Conservation (phyloP, 371 early-diverging fungal genomes). For the Actinomucor elegans region DNA sequence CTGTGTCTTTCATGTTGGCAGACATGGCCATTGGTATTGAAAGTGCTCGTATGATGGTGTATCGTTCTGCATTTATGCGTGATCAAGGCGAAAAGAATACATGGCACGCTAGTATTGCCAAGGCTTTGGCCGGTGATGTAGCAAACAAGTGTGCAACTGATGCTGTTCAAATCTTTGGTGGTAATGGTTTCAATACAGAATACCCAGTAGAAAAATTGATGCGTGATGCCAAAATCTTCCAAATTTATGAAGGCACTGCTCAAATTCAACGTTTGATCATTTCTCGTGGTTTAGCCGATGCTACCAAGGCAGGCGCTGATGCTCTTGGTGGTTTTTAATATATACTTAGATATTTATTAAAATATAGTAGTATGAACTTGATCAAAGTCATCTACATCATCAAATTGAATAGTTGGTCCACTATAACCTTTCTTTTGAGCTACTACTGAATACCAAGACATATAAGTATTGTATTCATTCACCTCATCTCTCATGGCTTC, state of each 20-base stretch:
- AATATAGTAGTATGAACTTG: slow-evolving; percentile 18
- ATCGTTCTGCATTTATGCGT: slow-evolving; percentile 78
- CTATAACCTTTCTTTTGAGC: slow-evolving; percentile 47
- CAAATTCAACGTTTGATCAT: slow-evolving; percentile 95
- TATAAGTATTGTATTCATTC: slow-evolving; percentile 38
- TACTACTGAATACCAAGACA: slow-evolving; percentile 51
- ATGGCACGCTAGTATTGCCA: slow-evolving; percentile 94
- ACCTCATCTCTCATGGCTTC: slow-evolving; percentile 35
- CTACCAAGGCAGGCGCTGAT: slow-evolving; percentile 34
- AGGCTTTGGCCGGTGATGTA: slow-evolving; percentile 89
- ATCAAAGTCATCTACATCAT: slow-evolving; percentile 34
- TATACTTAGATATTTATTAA: slow-evolving; percentile 4
- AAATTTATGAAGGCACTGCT: slow-evolving; percentile 96
- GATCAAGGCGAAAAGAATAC: slow-evolving; percentile 90
- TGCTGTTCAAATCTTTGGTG: slow-evolving; percentile 97
- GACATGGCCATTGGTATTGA: slow-evolving; percentile 94
- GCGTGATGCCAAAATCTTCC: slow-evolving; percentile 93
- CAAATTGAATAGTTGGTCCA: slow-evolving; percentile 41
- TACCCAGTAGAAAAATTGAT: slow-evolving; percentile 91
- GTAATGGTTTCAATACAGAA: slow-evolving; percentile 90
- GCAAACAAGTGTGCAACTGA: slow-evolving; percentile 95
- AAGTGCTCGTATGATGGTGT: slow-evolving; percentile 87
- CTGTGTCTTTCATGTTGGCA: slow-evolving; percentile 94
- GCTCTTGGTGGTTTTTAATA: slow-evolving; percentile 45
- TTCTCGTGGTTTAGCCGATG: slow-evolving; percentile 72